phyloP scores from a whole-genome alignment of 1,284 basidiomycete genomes.

The Tilletia indica region DNA sequence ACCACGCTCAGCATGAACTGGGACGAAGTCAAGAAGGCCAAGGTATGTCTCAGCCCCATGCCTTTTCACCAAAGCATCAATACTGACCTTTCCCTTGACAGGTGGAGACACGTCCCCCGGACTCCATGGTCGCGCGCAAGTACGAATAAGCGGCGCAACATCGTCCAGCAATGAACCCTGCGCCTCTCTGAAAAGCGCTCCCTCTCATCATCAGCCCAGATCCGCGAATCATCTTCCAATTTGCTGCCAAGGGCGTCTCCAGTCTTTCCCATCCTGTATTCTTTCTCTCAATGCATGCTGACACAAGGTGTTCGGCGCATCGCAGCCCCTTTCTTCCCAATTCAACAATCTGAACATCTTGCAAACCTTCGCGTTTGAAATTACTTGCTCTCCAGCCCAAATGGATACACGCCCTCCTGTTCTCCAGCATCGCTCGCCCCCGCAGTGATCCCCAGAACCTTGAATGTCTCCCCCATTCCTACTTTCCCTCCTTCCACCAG shows the following conservation, averaged over 20 bases:
- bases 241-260: no score
- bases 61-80: no score
- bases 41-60: not conserved
- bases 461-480: conserved; percentile 65
- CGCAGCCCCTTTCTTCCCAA: no score
- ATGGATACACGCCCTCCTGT: conserved; percentile 54
- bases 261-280: no score
- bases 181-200: no score
- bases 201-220: no score
- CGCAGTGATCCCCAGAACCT: conserved; percentile 60
- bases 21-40: conserved; percentile 44
- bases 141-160: conserved; percentile 19
- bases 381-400: conserved; percentile 27
- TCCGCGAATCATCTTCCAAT: no score
- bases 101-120: conserved; percentile 37
- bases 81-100: not conserved
- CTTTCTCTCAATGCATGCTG: no score
- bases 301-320: not conserved
- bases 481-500: conserved; percentile 59
- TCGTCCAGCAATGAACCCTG: not conserved
- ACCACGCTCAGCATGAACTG: conserved; percentile 53
- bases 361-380: no score
- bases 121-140: conserved; percentile 49
- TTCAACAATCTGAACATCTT: no score
- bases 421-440: not conserved